These are phyloP conservation scores for Trebouxia sp. DNA, from an alignment of 139 green algal species.

Conservation along the genomic window DNA sequence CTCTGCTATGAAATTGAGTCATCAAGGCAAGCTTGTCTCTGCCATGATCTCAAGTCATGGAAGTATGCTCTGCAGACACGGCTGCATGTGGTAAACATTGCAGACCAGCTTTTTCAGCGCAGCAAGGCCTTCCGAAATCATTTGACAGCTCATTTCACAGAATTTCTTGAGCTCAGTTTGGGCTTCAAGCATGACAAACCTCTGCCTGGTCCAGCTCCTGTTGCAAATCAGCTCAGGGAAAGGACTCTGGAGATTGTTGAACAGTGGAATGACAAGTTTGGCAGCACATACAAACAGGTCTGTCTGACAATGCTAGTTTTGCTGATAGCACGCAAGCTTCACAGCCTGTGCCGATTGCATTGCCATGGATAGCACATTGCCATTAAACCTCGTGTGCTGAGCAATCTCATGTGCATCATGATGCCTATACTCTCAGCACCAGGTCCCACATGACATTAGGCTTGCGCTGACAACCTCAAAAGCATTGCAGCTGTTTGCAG, in stretches of 20 bases:
- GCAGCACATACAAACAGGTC: slow-evolving; percentile 42
- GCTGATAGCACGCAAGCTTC: too few relatives aligned
- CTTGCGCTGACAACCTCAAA: too few relatives aligned
- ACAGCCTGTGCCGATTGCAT: too few relatives aligned
- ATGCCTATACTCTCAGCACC: too few relatives aligned
- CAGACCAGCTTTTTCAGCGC: slow-evolving; percentile 48
- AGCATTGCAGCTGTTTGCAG: too few relatives aligned
- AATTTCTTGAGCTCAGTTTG: slow-evolving; percentile 48
- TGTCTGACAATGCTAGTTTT: neutral
- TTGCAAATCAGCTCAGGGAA: slow-evolving; percentile 37
- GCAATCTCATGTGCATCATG: too few relatives aligned
- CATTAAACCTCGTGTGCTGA: too few relatives aligned
- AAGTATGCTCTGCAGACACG: slow-evolving; percentile 43
- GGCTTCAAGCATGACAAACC: slow-evolving; percentile 33
- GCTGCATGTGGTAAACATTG: slow-evolving; percentile 44
- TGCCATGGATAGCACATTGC: too few relatives aligned
- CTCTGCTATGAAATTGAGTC: too few relatives aligned
- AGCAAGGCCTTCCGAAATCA: slow-evolving; percentile 38
- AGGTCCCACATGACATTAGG: too few relatives aligned
- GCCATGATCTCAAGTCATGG: too few relatives aligned
- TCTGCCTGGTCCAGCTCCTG: slow-evolving; percentile 40
- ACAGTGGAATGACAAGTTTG: slow-evolving; percentile 38
- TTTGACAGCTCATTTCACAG: slow-evolving; percentile 27
- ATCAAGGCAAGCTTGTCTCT: too few relatives aligned
- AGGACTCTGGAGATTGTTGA: slow-evolving; percentile 36